These are phyloP conservation scores for Cryptococcus sp. DNA, from an alignment of 1,284 basidiomycete species.

Conservation along the genomic window DNA sequence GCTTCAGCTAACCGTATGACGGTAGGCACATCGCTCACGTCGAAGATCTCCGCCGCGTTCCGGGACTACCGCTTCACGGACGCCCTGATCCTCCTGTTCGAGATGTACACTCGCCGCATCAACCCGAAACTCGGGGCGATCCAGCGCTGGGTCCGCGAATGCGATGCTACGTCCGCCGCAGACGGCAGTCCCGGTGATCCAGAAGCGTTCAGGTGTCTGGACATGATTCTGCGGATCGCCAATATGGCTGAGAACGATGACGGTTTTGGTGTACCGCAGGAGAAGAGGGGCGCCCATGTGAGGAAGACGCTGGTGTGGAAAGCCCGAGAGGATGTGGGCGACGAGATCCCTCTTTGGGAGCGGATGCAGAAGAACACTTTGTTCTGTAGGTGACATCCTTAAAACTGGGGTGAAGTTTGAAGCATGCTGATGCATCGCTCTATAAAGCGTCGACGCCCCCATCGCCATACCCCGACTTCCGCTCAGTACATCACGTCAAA, in stretches of 20 bases:
- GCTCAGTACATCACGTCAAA: conserved; percentile 46
- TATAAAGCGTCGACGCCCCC: conserved; percentile 14
- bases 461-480: conserved; percentile 36
- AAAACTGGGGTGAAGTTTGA: neutral
- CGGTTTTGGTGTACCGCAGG: neutral
- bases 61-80: conserved; percentile 54
- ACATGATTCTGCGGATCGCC: conserved; percentile 59
- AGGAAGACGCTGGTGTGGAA: conserved; percentile 37
- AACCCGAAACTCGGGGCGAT: conserved; percentile 61
- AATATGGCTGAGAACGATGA: conserved; percentile 20
- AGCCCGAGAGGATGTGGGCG: conserved; percentile 34
- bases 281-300: conserved; percentile 10
- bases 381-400: conserved; percentile 26
- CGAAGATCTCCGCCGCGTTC: conserved; percentile 58
- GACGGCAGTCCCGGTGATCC: conserved; percentile 43
- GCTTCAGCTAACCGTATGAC: neutral
- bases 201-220: conserved; percentile 56
- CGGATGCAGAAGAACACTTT: conserved; percentile 39
- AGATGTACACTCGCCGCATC: conserved; percentile 58
- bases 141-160: conserved; percentile 63
- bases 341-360: conserved; percentile 46
- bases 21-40: conserved; percentile 54
- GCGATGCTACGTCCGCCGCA: conserved; percentile 57
- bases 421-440: conserved; percentile 1
- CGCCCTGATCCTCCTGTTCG: conserved; percentile 60